Evolutionary conservation across 257 asterid species (phyloP).

Genomic region (Linaria vulgaris): DNA sequence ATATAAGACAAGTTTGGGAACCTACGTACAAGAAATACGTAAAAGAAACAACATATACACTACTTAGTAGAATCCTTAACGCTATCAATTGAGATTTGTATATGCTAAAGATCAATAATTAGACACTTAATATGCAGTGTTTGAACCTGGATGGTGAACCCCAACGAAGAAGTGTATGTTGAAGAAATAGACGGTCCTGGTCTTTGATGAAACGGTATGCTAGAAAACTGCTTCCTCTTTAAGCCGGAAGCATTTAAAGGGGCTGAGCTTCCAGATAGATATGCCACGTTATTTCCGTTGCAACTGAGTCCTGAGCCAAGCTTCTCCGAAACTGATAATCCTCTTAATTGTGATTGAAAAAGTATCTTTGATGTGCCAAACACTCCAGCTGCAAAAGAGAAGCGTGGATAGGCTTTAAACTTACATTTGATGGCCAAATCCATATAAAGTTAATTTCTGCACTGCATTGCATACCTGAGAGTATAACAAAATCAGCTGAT

Average conservation of each 20-base stretch:
- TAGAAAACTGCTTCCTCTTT: slow-evolving; percentile 31
- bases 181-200: slow-evolving; percentile 67
- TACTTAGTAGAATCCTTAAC: too few species aligned
- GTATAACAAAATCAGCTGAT: slow-evolving; percentile 43
- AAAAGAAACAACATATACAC: too few species aligned
- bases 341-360: slow-evolving; percentile 50
- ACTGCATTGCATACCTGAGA: slow-evolving; percentile 39
- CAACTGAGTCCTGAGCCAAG: slow-evolving; percentile 56
- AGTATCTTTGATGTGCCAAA: slow-evolving; percentile 57
- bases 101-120: neutral
- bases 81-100: too few species aligned
- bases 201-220: slow-evolving; percentile 41
- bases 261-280: slow-evolving; percentile 43
- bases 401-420: neutral
- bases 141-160: slow-evolving; percentile 56
- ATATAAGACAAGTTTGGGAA: too few species aligned
- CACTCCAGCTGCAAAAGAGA: slow-evolving; percentile 50
- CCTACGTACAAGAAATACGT: too few species aligned
- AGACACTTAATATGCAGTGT: neutral
- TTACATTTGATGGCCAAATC: neutral
- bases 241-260: slow-evolving; percentile 46
- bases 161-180: slow-evolving; percentile 48
- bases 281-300: slow-evolving; percentile 56
- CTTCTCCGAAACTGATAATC: slow-evolving; percentile 40
- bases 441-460: neutral